Evolutionary conservation across 257 asterid genomes (phyloP), one percentile per base, ranked within the genome.

Genomic region (Penstemon newberryi): DNA sequence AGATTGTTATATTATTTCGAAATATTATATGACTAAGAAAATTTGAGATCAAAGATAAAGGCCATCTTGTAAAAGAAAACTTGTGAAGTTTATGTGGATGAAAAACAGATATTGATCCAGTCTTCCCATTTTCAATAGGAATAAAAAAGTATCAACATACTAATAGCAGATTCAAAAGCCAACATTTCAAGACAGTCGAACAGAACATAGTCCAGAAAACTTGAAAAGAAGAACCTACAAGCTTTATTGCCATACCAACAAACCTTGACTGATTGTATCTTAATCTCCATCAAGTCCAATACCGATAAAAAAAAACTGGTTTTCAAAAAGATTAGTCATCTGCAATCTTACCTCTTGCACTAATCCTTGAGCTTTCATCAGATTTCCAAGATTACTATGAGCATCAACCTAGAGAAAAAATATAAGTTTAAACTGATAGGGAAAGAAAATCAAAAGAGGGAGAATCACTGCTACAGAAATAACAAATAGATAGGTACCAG

Each of bases 331-430:
- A 53, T 13, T 37, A 46, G 19, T 4, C 79, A 62, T 65, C 68
- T 41, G 64, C 56, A 68, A 44, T 62, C 70, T 68, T 80, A 94
- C 99, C 89, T 94, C 99, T 82, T 91, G 95, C 59, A 85, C 81
- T 72, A 87, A 70, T 59, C 99, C 99, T 83, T 94, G 99, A 56
- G 97, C 97, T 84, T 94, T 94, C 99, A 94, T 89, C 80, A 94
- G 80, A 83, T 94, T 94, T 56, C 99, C 99, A 68, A 94, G 95
- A 81, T 94, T 94, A 70, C 99, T 91, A 71, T 94, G 99, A 73
- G 99, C 98, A 82, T 94, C 99, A 69, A 94, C 99, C 99, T 94
- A 82, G 39, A 82, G 39, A 77, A 61, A 40, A 79, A 72, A 47
- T 45, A 58, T 15, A 68, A 19, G 59, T 60, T 53, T 60, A 66